Base-by-base conservation (phyloP, 2,329 filamentous ascomycete genomes). In the Colletotrichum lupini region DNA sequence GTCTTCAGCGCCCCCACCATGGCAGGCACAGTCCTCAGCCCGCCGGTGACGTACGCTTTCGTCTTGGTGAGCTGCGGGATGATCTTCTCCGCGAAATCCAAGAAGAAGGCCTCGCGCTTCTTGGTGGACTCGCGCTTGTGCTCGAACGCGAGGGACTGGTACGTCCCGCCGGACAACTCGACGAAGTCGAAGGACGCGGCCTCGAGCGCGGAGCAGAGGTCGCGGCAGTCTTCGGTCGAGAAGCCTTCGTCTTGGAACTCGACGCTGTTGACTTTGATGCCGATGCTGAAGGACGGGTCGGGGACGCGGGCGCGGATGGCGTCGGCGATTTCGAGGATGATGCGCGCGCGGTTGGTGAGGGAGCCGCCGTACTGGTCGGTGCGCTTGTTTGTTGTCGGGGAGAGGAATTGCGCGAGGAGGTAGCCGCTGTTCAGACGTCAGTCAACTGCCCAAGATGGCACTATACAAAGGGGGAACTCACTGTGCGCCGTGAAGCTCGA, bases 161-260 rank as follows among this genome's bases (percentile, higher is more conserved):
- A 91, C 0, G 89, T 92, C 8, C 90, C 90, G 14, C 90, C 90
- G 0, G 84, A 87, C 0, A 92, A 82, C 80, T 92, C 90, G 6
- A 92, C 87, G 77, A 90, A 89, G 78, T 90, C 85, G 49, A 91
- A 86, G 8, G 78, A 79, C 73, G 86, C 83, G 26, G 81, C 77
- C 77, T 90, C 87, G 5, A 90, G 82, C 4, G 83, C 79, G 22
- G 81, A 76, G 78, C 84, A 86, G 52, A 91, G 81, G 64, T 86
- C 81, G 22, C 81, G 82, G 1, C 87, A 86, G 67, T 91, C 89
- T 1, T 86, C 83, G 2, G 88, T 81, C 46, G 83, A 81, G 57
- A 90, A 87, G 0, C 88, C 88, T 53, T 85, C 85, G 22, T 86
- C 85, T 75, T 89, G 86, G 80, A 89, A 89, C 77, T 89, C 87